These are phyloP conservation scores for Aspergillus steynii DNA, from an alignment of 495 filamentous ascomycete genomes.

Conservation along the genomic window DNA sequence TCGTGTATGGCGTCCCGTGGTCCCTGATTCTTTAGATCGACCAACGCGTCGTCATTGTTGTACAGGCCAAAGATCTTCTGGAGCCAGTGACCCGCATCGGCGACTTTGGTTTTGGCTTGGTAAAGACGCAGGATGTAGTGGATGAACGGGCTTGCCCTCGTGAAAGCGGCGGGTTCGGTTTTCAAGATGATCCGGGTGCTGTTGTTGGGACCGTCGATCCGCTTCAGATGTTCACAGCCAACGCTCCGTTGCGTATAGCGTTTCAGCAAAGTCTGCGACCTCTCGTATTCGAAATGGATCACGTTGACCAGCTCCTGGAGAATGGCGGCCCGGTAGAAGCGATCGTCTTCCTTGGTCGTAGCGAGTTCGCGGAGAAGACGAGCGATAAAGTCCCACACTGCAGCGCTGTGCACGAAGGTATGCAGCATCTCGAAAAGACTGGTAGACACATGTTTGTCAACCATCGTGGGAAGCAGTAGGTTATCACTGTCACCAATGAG, in stretches of 20 bases:
- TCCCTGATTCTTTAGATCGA: no score
- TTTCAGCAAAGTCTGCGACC: slow-evolving; percentile 27
- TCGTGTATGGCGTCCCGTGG: slow-evolving; percentile 22
- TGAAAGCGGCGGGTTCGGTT: slow-evolving; percentile 27
- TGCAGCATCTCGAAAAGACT: slow-evolving; percentile 37
- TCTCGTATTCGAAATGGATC: slow-evolving; percentile 37
- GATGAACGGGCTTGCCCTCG: slow-evolving; percentile 22
- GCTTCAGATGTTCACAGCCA: slow-evolving; percentile 34
- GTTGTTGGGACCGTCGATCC: slow-evolving; percentile 25
- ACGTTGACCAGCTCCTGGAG: slow-evolving; percentile 40
- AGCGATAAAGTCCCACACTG: slow-evolving; percentile 38
- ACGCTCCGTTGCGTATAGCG: slow-evolving; percentile 25
- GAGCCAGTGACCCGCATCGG: slow-evolving; percentile 7
- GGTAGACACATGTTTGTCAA: slow-evolving; percentile 33
- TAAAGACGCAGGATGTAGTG: slow-evolving; percentile 28
- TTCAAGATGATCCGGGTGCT: slow-evolving; percentile 29
- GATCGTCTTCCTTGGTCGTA: slow-evolving; percentile 14
- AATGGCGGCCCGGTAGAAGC: slow-evolving; percentile 21
- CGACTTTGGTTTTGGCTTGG: not conserved
- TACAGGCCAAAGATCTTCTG: slow-evolving; percentile 4
- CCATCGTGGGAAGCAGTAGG: slow-evolving; percentile 21
- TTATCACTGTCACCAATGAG: slow-evolving; percentile 37
- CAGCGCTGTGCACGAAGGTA: slow-evolving; percentile 22
- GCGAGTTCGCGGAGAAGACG: slow-evolving; percentile 29
- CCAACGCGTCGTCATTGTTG: not conserved